Evolutionary conservation across 805 yeast species (phyloP), one percentile per base, ranked within the genome.

Genomic region (Saccharomycopsis vini): DNA sequence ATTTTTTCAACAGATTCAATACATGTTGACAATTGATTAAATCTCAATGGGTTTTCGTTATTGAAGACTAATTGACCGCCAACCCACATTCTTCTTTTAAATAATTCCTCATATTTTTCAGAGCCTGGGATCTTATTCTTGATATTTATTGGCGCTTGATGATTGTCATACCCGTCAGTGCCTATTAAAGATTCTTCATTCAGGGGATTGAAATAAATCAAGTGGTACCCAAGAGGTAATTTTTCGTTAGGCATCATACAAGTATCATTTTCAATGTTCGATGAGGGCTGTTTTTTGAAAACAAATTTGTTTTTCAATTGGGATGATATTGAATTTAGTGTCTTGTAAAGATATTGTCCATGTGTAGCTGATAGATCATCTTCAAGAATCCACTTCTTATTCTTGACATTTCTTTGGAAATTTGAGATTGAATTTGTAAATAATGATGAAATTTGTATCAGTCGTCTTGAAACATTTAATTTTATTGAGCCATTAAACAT

Each of bases 161-260:
- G 75, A 37, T 78, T 69, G 51, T 83, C 94, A 60, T 86, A 88
- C 1, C 96, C 95, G 59, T 88, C 97, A 1, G 52, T 39, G 2
- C 81, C 79, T 16, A 86, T 56, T 2, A 61, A 60, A 0, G 51
- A 38, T 42, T 73, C 79, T 31, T 61, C 58, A 30, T 73, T 67
- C 3, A 64, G 53, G 20, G 86, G 88, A 53, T 81, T 82, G 59
- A 77, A 77, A 56, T 70, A 86, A 1, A 82, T 57, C 42, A 87
- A 68, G 47, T 82, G 87, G 48, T 74, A 79, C 1, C 90, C 92
- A 15, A 52, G 53, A 3, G 73, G 73, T 1, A 68, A 13, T 12
- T 18, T 26, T 5, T 46, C 37, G 23, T 26, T 19, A 20, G 49
- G 43, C 13, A 16, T 20, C 23, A 16, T 34, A 16, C 5, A 7